Conservation (phyloP, 2,329 filamentous ascomycete species). For the Karstenula rhodostoma region DNA sequence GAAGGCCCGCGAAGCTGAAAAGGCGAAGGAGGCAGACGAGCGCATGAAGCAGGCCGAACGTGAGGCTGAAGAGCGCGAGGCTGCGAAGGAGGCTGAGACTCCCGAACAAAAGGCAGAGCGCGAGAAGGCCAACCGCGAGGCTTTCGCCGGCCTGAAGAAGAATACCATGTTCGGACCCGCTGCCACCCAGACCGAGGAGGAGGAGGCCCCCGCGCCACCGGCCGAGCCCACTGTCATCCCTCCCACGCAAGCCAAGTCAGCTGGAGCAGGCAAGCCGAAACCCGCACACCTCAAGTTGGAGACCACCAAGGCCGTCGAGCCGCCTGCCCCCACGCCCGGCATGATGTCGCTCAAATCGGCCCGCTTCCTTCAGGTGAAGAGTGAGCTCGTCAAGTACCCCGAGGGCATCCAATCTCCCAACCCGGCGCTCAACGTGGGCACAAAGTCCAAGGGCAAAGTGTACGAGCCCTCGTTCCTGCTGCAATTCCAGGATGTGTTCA, state of each 20-base stretch:
- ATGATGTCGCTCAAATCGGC: conserved; percentile 93
- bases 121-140: conserved; percentile 29
- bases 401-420: conserved; percentile 87
- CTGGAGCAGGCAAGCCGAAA: conserved; percentile 74
- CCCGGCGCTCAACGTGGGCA: conserved; percentile 84
- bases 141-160: conserved; percentile 60
- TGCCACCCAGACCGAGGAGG: conserved; percentile 43
- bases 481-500: conserved; percentile 95
- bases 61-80: conserved; percentile 59
- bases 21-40: conserved; percentile 60
- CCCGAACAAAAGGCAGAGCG: conserved; percentile 54
- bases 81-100: conserved; percentile 51
- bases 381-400: conserved; percentile 78
- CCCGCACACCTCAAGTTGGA: conserved; percentile 89
- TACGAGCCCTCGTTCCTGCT: conserved; percentile 96
- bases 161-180: conserved; percentile 56
- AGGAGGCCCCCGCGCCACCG: conserved; percentile 46
- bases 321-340: conserved; percentile 90
- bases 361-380: conserved; percentile 82
- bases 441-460: conserved; percentile 85
- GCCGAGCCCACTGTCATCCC: conserved; percentile 56
- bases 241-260: conserved; percentile 39
- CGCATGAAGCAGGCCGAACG: conserved; percentile 58
- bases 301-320: conserved; percentile 85
- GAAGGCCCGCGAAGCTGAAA: conserved; percentile 61